Evolutionary conservation across 1,284 basidiomycete genomes (phyloP), one percentile per base, ranked within the genome.

Genomic region (Puccinia coronata): DNA sequence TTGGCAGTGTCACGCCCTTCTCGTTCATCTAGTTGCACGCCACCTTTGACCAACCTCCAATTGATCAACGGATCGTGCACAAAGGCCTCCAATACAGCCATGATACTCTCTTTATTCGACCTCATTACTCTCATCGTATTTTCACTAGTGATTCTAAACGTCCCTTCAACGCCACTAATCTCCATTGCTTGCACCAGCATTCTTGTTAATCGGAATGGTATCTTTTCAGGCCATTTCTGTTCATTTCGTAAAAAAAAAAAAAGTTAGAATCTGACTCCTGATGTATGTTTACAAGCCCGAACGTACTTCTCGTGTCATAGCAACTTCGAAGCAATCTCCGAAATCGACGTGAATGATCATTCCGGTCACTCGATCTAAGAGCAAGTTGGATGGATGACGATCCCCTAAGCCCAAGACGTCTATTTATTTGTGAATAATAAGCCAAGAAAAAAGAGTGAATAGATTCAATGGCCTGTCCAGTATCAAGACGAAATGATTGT

Each of bases 181-280:
- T 99, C 97, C 97, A 99, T 99, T 2, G 97, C 97, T 86, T 98
- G 95, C 41, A 95, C 97, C 82, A 99, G 89, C 97, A 99, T 99
- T 83, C 97, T 90, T 16, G 97, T 99, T 83, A 99, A 89, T 69
- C 97, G 91, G 91, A 99, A 99, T 0, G 97, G 97, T 77, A 99
- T 95, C 87, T 94, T 97, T 88, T 99, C 97, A 0, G 97, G 97
- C 89, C 96, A 99, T 88, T 99, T 99, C 87, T 98, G 94, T 74
- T 51, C 95, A 23, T 94, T 94, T 67, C 96, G 91, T 87, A 94
- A 96, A 25, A 31, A 31, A 39, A 41, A 25, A 28, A 23, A 53
- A 51, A 36, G 14, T 72, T 63, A 47, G 47, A 12, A 49, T 25
- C 9, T 53, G 39, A 25, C 59, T 4, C 47, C n/a, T 23, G 11